Base-by-base conservation (phyloP, 768 basidiomycete genomes). In the Lactarius hatsudake region DNA sequence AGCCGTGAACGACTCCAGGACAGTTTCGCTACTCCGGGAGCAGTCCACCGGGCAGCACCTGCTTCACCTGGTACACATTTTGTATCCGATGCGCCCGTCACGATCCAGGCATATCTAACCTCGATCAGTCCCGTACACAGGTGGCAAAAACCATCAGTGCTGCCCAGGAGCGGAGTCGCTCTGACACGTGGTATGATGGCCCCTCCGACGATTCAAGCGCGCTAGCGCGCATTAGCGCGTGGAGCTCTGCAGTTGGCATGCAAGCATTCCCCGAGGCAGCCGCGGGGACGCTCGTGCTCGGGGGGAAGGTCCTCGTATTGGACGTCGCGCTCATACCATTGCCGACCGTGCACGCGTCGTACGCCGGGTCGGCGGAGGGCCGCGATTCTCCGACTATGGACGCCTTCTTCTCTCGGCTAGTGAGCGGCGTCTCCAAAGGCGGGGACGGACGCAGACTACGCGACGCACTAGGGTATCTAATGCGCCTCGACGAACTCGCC, bases 401-500 rank as follows among this genome's bases (percentile, higher is more conserved):
- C 72, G 81, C 80, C 15, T 87, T 91, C 73, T 78, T 93, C 40
- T 79, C 80, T 7, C 71, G 72, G 77, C 5, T 82, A 82, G 53
- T 79, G 78, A 18, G 68, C 68, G n/a, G 82, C 87, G 72, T 81
- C 81, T 3, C 74, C 83, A 38, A 79, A 83, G 68, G 88, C 86
- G 26, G 83, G 84, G 13, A 76, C 75, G 42, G 74, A 85, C 30
- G 84, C 84, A 3, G 76, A 76, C 55, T 72, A 76, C 76, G 84
- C 56, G 80, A 84, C 36, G 83, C 89, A 69, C 74, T 93, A 13
- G 81, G 79, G 30, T 89, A 91, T 75, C 80, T 94, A 26, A 88
- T 91, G 75, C 82, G 85, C 77, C 78, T 93, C 13, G 92, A 94
- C 71, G 80, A 80, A 23, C 77, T 93, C 18, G 91, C 91, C 0